Base-by-base conservation (phyloP, 2,329 filamentous ascomycete species). In the Bretziella fagacearum region DNA sequence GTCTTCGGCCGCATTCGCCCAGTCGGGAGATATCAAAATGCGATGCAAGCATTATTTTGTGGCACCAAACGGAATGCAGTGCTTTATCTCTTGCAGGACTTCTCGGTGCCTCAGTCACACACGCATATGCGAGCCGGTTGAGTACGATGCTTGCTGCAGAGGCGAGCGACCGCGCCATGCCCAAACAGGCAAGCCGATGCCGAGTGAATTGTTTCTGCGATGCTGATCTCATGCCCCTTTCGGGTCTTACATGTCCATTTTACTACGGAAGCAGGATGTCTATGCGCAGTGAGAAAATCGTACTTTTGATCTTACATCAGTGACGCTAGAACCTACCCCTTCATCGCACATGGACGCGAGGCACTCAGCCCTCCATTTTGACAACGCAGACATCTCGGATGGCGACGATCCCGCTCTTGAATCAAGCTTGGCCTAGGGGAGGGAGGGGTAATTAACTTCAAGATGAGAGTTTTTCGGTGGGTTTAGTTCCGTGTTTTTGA, bases 321-420 rank as follows among this genome's bases (percentile, higher is more conserved):
- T 17, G 20, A 4, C 18, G 11, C 41, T 30, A 15, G 26, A 30
- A 20, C 10, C 7, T 10, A 17, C 41, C 41, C 41, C 41, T 26
- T 44, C 41, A 44, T 18, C 25, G 27, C 22, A 46, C 44, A 39
- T 46, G 33, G 44, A 46, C 44, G 44, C 44, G 44, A 46, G 44
- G 15, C 10, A 25, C 44, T 40, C 25, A 39, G 44, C 44, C 44
- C 23, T 46, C 44, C 44, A 46, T 46, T 46, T 33, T 46, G 23
- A 46, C 44, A 46, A 46, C 35, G 33, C 44, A 46, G 44, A 40
- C 25, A 25, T 39, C 22, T 33, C 35, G 44, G 10, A 39, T 46
- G 23, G 25, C 25, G 33, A 39, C n/a, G 39, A 46, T 35, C 44
- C 44, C 44, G 44, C 44, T 25, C 18, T 39, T 20, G 8, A 23